Evolutionary conservation across 1,284 basidiomycete genomes (phyloP).

Genomic region (Filobasidium uniguttulatum): DNA sequence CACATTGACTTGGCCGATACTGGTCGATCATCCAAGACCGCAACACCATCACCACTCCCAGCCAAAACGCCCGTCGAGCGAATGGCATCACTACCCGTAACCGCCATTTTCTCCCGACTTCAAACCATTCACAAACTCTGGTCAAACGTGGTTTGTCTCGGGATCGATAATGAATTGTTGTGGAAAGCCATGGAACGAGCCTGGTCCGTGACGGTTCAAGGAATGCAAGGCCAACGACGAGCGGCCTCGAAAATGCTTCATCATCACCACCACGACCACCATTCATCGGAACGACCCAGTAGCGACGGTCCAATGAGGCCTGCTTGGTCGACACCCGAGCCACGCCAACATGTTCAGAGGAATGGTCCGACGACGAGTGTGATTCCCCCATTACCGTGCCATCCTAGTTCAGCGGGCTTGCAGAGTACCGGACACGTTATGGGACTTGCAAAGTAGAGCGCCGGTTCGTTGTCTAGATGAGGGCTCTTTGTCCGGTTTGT

Average conservation of each 20-base stretch:
- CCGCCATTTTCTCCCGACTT: conserved; percentile 19
- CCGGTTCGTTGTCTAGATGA: too few relatives aligned
- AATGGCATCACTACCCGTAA: conserved; percentile 7
- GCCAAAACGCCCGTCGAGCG: background rate
- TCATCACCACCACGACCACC: background rate
- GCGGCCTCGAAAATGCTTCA: background rate
- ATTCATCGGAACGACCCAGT: background rate
- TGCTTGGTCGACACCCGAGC: background rate
- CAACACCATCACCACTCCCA: background rate
- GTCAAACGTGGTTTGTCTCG: conserved; percentile 23
- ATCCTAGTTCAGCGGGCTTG: background rate
- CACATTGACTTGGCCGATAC: background rate
- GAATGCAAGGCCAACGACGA: background rate
- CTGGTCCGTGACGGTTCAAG: conserved; percentile 16
- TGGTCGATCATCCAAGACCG: background rate
- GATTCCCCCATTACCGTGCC: background rate
- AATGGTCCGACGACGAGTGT: background rate
- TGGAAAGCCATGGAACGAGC: conserved; percentile 25
- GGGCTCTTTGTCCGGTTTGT: too few relatives aligned
- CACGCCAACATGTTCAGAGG: background rate
- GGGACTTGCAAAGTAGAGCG: background rate
- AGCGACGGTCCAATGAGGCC: background rate
- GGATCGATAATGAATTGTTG: conserved; percentile 21
- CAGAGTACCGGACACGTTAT: background rate
- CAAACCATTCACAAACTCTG: conserved; percentile 27